Evolutionary conservation across 495 filamentous ascomycete species (phyloP), one percentile per base, ranked within the genome.

Genomic region (Cercophora sp.): DNA sequence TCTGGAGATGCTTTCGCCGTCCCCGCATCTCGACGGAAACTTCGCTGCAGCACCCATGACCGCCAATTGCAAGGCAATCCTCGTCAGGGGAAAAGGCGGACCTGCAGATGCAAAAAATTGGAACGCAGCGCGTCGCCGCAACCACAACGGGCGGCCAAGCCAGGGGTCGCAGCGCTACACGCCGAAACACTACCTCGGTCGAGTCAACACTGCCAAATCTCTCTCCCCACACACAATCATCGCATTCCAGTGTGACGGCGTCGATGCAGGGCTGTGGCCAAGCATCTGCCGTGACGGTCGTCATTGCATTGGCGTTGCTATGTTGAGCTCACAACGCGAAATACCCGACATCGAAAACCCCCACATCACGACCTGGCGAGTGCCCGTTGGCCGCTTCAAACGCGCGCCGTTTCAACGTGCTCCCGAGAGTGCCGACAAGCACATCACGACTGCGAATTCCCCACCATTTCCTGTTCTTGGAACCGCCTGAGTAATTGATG

Each of bases 201-300:
- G 36, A 20, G 15, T 39, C 36, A 18, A 39, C 3, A n/a, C n/a
- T 8, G 36, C 16, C n/a, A 19, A 8, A 5, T 18, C 36, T 9
- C 36, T 39, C 18, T 39, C 36, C 36, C 36, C 36, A 20, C 36
- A 20, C 16, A 15, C n/a, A 20, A 20, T 39, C 36, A n/a, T n/a
- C n/a, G n/a, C n/a, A n/a, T n/a, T n/a, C n/a, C 36, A 20, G 36
- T 39, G 36, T 39, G 36, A 39, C 36, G 36, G 36, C 36, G 36
- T 19, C n/a, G 36, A 39, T 18, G 36, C 36, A 39, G 36, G 36
- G 36, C 36, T 39, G 36, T 19, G 36, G 36, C 36, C 36, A 39
- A 39, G 36, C 22, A 15, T n/a, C n/a, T 39, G 36, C 5, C 18
- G 36, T 19, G 22, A 39, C 8, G 8, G 10, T 19, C 36, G 5